A percentile compares a stretch with the other conserved stretches of the same genome.
These are phyloP conservation scores for Fusarium continuum DNA, from an alignment of 2,329 filamentous ascomycete genomes.

Conservation along the genomic window DNA sequence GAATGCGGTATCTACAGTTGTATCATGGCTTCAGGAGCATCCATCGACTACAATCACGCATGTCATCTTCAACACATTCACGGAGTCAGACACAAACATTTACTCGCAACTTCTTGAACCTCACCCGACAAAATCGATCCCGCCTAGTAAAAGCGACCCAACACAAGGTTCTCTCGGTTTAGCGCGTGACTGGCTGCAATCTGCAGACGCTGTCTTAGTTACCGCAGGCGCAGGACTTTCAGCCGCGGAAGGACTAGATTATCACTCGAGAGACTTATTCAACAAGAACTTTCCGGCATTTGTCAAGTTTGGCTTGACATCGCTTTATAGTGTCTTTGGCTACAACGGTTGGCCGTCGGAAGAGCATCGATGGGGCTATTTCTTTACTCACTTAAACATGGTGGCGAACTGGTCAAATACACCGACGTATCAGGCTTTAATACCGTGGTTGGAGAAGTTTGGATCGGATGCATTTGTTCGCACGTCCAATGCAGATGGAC, in stretches of 20 bases:
- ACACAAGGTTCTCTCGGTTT: neutral
- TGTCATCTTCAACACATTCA: slow-evolving; percentile 37
- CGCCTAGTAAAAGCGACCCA: fast-evolving
- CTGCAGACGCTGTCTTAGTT: slow-evolving; percentile 34
- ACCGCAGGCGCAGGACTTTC: slow-evolving; percentile 38
- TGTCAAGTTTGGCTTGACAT: slow-evolving; percentile 22
- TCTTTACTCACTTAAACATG: slow-evolving; percentile 40
- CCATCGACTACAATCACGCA: slow-evolving; percentile 27
- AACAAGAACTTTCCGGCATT: slow-evolving; percentile 21
- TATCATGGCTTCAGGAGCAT: slow-evolving; percentile 14
- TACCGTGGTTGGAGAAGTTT: slow-evolving; percentile 11
- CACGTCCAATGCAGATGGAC: slow-evolving; percentile 5
- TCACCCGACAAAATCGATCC: fast-evolving
- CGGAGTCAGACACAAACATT: slow-evolving; percentile 21
- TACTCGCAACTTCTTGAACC: slow-evolving; percentile 6
- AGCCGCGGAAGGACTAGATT: slow-evolving; percentile 35
- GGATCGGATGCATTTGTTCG: slow-evolving; percentile 29
- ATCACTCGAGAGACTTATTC: slow-evolving; percentile 31
- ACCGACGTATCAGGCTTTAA: slow-evolving; percentile 17
- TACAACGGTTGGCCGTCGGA: slow-evolving; percentile 33
- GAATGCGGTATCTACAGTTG: slow-evolving; percentile 18
- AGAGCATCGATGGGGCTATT: slow-evolving; percentile 39
- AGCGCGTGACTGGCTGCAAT: slow-evolving; percentile 22
- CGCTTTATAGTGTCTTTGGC: slow-evolving; percentile 35
- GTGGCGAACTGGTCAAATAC: slow-evolving; percentile 30